phyloP scores from a whole-genome alignment of 768 basidiomycete genomes.

The Lactarius sanguifluus region DNA sequence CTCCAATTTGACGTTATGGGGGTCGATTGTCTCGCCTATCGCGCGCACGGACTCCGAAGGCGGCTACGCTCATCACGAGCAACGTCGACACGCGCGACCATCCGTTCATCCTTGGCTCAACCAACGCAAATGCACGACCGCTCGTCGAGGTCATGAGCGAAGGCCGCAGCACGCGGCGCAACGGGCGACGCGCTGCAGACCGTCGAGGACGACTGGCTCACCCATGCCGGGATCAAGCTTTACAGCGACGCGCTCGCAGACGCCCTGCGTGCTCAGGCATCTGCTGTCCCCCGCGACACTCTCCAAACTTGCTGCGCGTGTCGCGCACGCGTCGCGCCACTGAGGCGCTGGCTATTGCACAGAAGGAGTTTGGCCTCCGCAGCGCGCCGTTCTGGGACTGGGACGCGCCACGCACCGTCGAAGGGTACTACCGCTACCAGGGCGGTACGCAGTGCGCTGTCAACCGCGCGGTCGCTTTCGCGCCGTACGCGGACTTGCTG shows the following conservation, averaged over 20 bases:
- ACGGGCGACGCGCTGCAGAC: conserved; percentile 78
- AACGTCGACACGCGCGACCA: conserved; percentile 99
- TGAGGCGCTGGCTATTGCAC: conserved; percentile 73
- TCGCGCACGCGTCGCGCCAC: conserved; percentile 66
- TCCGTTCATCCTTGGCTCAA: conserved; percentile 90
- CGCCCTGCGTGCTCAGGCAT: conserved; percentile 59
- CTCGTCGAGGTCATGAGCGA: conserved; percentile 80
- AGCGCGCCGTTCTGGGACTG: conserved; percentile 88
- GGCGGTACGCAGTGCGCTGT: conserved; percentile 95
- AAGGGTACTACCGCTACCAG: conserved; percentile 97
- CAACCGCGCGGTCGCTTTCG: conserved; percentile 88
- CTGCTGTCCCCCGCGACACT: conserved; percentile 49
- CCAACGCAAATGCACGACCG: conserved; percentile 67
- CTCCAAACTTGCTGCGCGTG: conserved; percentile 60
- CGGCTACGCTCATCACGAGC: conserved; percentile 93
- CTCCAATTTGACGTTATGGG: conserved; percentile 99
- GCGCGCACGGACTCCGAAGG: conserved; percentile 97
- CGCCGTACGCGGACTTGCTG: conserved; percentile 87
- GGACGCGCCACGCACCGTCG: conserved; percentile 91
- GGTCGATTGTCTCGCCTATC: conserved; percentile 88
- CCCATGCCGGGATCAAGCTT: conserved; percentile 72
- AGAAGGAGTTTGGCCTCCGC: conserved; percentile 73
- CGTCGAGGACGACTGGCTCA: conserved; percentile 87
- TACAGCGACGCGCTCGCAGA: conserved; percentile 72
- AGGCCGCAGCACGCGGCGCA: conserved; percentile 81